Percentiles rank a stretch among this genome's conserved stretches.
Conservation (phyloP, 225 moss, liverwort and hornwort genomes). For the Climacium dendroides region DNA sequence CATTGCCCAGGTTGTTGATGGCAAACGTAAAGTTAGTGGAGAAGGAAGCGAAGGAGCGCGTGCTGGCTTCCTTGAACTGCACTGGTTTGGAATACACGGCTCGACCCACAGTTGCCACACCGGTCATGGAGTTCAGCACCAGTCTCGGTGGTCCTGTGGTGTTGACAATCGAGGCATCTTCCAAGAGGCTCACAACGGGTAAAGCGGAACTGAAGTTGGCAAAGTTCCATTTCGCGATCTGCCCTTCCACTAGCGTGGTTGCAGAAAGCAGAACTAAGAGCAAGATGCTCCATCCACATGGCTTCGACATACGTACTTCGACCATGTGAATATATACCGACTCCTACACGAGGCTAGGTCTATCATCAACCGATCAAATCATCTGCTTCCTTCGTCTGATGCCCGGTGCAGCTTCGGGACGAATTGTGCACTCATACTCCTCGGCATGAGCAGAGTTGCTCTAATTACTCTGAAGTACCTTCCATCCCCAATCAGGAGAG, state of each 20-base stretch:
- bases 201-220: slow-evolving; percentile 12
- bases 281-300: neutral
- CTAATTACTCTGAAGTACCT: neutral
- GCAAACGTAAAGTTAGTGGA: slow-evolving; percentile 56
- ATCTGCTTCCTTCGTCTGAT: neutral
- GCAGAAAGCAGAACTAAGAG: neutral
- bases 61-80: slow-evolving; percentile 9
- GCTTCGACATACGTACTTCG: slow-evolving; percentile 2
- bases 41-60: slow-evolving; percentile 31
- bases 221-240: slow-evolving; percentile 5
- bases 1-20: neutral
- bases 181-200: neutral
- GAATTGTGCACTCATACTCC: neutral
- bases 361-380: neutral
- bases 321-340: neutral
- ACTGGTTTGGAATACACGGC: slow-evolving; percentile 4
- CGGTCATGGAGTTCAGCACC: neutral
- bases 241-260: slow-evolving; percentile 1
- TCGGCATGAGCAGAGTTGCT: neutral
- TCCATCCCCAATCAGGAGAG: neutral
- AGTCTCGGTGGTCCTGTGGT: slow-evolving; percentile 9
- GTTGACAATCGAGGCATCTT: slow-evolving; percentile 1
- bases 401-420: neutral
- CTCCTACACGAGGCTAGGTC: neutral
- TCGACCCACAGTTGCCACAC: slow-evolving; percentile 21